Conservation (phyloP, 371 early-diverging fungal genomes). For the Catenaria anguillulae region DNA sequence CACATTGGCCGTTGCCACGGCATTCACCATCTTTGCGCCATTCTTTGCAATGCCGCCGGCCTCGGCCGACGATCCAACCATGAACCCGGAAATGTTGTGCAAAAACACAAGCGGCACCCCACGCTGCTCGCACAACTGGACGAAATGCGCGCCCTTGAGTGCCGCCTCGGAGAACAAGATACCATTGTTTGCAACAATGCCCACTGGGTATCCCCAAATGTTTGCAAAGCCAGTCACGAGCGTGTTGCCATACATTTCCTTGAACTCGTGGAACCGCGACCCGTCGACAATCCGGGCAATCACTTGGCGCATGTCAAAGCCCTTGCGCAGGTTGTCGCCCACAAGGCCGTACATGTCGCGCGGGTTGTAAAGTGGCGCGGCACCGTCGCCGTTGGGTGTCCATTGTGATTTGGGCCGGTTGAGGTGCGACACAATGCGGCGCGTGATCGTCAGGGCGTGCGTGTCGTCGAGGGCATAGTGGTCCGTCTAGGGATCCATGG, state of each 20-base stretch:
- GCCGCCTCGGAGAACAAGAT: conserved; percentile 92
- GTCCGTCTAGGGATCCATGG: conserved; percentile 68
- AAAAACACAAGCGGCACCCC: conserved; percentile 86
- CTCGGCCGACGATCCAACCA: conserved; percentile 94
- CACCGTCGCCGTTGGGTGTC: too few relatives aligned
- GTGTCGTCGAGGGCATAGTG: conserved; percentile 82
- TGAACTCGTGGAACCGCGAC: conserved; percentile 85
- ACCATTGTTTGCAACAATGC: conserved; percentile 96
- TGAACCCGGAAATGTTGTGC: conserved; percentile 94
- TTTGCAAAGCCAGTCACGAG: conserved; percentile 90
- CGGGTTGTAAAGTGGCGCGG: conserved; percentile 44
- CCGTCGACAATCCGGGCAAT: conserved; percentile 95
- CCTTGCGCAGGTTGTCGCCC: conserved; percentile 75
- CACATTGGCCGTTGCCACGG: conserved; percentile 86
- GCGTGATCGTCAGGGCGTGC: conserved; percentile 76
- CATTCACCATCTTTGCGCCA: conserved; percentile 94
- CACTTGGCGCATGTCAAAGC: conserved; percentile 86
- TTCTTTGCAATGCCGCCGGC: conserved; percentile 96
- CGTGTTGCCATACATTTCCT: conserved; percentile 81
- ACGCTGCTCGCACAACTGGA: conserved; percentile 88
- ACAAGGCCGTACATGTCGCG: conserved; percentile 89
- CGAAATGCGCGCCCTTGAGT: conserved; percentile 92
- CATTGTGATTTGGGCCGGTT: conserved; percentile 57
- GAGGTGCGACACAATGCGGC: conserved; percentile 69
- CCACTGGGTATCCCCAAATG: conserved; percentile 84